phyloP scores from a whole-genome alignment of 2,329 filamentous ascomycete genomes.

The Fusarium clavum region DNA sequence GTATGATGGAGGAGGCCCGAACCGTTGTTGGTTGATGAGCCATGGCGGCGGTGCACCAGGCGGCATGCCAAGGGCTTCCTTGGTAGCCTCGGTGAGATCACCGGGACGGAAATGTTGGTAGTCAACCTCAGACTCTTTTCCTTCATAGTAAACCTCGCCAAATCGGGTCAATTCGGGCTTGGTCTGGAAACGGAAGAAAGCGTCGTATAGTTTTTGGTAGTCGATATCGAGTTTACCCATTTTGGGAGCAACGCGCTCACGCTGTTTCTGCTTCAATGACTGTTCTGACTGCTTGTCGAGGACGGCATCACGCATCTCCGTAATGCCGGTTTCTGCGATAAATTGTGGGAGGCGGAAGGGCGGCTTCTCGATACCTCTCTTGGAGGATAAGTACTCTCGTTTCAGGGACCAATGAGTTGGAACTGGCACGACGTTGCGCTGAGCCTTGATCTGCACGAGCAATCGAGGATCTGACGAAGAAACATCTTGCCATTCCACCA shows the following conservation, averaged over 20 bases:
- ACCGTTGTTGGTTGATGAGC: conserved; percentile 96
- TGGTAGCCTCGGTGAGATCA: conserved; percentile 87
- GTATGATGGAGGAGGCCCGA: conserved; percentile 93
- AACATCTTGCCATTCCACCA: conserved; percentile 97
- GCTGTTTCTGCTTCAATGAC: conserved; percentile 92
- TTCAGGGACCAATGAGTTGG: conserved; percentile 96
- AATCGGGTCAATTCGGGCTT: conserved; percentile 95
- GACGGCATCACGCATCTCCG: conserved; percentile 97
- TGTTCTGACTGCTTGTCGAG: conserved; percentile 95
- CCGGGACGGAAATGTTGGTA: conserved; percentile 89
- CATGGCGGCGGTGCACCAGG: conserved; percentile 93
- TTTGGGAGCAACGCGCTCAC: conserved; percentile 93
- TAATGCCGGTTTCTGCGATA: conserved; percentile 96
- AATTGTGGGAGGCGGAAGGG: conserved; percentile 94
- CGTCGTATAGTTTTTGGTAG: conserved; percentile 97
- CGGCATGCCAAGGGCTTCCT: conserved; percentile 93
- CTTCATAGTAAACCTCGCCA: conserved; percentile 99
- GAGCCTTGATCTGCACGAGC: conserved; percentile 93
- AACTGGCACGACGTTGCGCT: conserved; percentile 95
- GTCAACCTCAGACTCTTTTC: conserved; percentile 97
- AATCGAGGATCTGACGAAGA: conserved; percentile 89
- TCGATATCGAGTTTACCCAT: conserved; percentile 98
- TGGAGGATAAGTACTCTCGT: conserved; percentile 95
- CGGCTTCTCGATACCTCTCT: conserved; percentile 95
- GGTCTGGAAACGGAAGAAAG: conserved; percentile 97